Conservation (phyloP, 768 basidiomycete species). For the Boletus fagicola region DNA sequence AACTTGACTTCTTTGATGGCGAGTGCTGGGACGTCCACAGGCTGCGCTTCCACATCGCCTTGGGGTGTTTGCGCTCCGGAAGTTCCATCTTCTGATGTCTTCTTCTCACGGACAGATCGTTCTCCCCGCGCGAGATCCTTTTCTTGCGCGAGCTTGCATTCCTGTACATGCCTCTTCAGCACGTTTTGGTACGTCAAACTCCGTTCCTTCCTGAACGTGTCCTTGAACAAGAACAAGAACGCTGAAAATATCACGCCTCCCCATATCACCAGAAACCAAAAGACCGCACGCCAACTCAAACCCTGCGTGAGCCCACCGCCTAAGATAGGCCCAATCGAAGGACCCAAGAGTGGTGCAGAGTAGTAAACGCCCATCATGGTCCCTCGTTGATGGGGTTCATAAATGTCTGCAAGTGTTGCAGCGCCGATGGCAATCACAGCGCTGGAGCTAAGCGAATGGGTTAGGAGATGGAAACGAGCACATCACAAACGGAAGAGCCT, state of each 20-base stretch:
- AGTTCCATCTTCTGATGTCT: background rate
- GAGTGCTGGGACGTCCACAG: conserved; percentile 8
- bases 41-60: conserved; percentile 26
- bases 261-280: conserved; percentile 78
- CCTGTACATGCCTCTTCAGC: conserved; percentile 42
- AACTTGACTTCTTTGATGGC: conserved; percentile 45
- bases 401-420: conserved; percentile 78
- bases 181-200: conserved; percentile 77
- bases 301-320: conserved; percentile 68
- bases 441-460: conserved; percentile 44
- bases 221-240: conserved; percentile 72
- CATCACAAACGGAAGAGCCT: conserved; percentile 11
- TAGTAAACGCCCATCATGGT: conserved; percentile 83
- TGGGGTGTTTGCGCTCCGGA: conserved; percentile 6
- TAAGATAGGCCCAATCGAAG: conserved; percentile 63
- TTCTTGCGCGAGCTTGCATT: conserved; percentile 15
- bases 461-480: background rate
- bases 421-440: conserved; percentile 68
- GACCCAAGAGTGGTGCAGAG: conserved; percentile 74
- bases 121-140: conserved; percentile 11
- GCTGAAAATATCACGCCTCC: conserved; percentile 51
- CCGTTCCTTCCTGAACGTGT: conserved; percentile 83
- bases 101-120: conserved; percentile 10
- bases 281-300: conserved; percentile 77
- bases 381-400: conserved; percentile 71